phyloP scores from a whole-genome alignment of 345 rosid species.

The Kandelia obovata region DNA sequence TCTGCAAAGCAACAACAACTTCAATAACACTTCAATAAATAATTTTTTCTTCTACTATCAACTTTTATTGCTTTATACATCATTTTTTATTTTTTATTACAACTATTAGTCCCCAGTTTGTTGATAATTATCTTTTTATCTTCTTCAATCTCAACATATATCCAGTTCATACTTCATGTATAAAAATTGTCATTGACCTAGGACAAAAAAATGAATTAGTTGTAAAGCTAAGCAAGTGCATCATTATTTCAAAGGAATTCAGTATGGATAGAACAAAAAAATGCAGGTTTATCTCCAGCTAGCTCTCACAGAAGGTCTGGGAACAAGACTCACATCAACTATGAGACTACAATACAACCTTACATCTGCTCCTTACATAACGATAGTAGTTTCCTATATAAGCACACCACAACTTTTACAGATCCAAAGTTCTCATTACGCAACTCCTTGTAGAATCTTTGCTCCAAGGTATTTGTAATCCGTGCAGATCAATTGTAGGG shows the following conservation, averaged over 20 bases:
- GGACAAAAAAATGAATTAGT: neutral
- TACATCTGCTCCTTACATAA: slow-evolving; percentile 88
- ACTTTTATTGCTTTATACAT: neutral
- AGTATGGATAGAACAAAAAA: neutral
- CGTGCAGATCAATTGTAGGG: slow-evolving; percentile 17
- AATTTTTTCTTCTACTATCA: neutral
- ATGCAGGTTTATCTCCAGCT: neutral
- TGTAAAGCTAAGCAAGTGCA: neutral
- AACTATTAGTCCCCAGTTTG: neutral
- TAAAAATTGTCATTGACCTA: too few relatives aligned
- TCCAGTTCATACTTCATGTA: too few relatives aligned
- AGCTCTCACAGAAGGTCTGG: neutral
- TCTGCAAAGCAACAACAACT: neutral
- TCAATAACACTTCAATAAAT: neutral
- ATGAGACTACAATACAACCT: slow-evolving; percentile 31
- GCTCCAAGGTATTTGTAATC: slow-evolving; percentile 73
- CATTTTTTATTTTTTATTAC: neutral
- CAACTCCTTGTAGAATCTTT: slow-evolving; percentile 72
- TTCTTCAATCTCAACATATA: too few relatives aligned
- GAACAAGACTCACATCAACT: neutral
- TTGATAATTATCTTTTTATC: neutral
- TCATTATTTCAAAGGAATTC: neutral
- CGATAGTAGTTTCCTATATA: slow-evolving; percentile 62
- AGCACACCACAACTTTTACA: slow-evolving; percentile 63
- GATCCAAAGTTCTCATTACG: slow-evolving; percentile 70